Percentiles rank a stretch among this genome's conserved stretches.
phyloP scores from a whole-genome alignment of 2,329 filamentous ascomycete genomes.

The Fusarium scirpi region DNA sequence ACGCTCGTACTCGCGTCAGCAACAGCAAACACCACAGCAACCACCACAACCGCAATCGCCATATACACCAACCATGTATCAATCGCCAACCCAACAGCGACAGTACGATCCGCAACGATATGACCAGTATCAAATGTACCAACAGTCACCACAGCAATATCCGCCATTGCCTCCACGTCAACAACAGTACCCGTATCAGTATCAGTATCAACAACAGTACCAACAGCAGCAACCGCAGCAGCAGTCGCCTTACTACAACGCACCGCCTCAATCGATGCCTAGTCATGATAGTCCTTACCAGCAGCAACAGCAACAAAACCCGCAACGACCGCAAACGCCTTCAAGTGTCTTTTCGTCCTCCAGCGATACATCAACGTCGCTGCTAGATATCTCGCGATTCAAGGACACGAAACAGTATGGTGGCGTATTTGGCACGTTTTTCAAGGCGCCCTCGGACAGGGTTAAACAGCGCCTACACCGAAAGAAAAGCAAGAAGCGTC shows the following conservation, averaged over 20 bases:
- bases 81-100: conserved; percentile 31
- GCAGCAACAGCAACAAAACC: conserved; percentile 29
- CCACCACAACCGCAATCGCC: conserved; percentile 30
- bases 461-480: conserved; percentile 53
- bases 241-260: conserved; percentile 34
- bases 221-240: conserved; percentile 35
- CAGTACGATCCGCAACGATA: conserved; percentile 35
- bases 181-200: conserved; percentile 27
- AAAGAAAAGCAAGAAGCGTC: conserved; percentile 60
- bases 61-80: conserved; percentile 15
- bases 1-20: conserved; percentile 33
- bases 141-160: conserved; percentile 38
- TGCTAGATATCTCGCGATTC: conserved; percentile 73
- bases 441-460: conserved; percentile 68
- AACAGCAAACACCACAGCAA: conserved; percentile 36
- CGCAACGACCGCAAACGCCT: conserved; percentile 48
- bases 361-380: conserved; percentile 68
- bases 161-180: conserved; percentile 28
- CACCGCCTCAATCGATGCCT: conserved; percentile 36
- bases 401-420: conserved; percentile 60
- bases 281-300: conserved; percentile 34
- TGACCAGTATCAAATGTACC: conserved; percentile 39
- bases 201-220: conserved; percentile 24
- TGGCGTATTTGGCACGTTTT: conserved; percentile 72
- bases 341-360: conserved; percentile 56